phyloP scores from a whole-genome alignment of 352 stramenopile genomes.

The Globisporangium spiculum region DNA sequence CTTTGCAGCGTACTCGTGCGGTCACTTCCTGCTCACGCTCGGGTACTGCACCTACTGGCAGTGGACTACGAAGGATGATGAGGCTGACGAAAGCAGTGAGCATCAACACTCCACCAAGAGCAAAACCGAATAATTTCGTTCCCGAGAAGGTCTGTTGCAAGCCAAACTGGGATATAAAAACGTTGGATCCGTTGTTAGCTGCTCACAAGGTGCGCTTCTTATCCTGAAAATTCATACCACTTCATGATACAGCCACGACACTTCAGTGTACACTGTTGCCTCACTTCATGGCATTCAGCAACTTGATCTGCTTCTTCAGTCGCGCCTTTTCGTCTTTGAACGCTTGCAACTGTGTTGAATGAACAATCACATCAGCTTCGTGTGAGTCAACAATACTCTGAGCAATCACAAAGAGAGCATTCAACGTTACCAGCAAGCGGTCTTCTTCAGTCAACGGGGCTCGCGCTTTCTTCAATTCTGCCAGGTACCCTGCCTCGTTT shows the following conservation, averaged over 20 bases:
- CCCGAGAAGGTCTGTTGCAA: neutral
- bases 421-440: constrained; percentile 61
- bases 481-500: constrained; percentile 77
- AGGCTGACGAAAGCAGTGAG: neutral
- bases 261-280: neutral
- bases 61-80: constrained; percentile 41
- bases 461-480: constrained; percentile 66
- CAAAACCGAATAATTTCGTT: constrained; percentile 37
- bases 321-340: constrained; percentile 86
- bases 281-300: constrained; percentile 66
- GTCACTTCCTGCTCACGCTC: constrained; percentile 70
- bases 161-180: neutral
- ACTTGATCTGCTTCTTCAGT: constrained; percentile 85
- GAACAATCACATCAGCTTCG: neutral
- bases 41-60: constrained; percentile 84
- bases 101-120: constrained; percentile 18
- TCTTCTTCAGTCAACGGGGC: constrained; percentile 59
- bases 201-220: neutral
- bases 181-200: neutral
- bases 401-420: neutral
- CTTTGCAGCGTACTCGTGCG: constrained; percentile 78
- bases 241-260: neutral
- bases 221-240: neutral
- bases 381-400: neutral
- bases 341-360: constrained; percentile 53